phyloP scores from a whole-genome alignment of 306 rosid species.

The Psophocarpus tetragonolobus region DNA sequence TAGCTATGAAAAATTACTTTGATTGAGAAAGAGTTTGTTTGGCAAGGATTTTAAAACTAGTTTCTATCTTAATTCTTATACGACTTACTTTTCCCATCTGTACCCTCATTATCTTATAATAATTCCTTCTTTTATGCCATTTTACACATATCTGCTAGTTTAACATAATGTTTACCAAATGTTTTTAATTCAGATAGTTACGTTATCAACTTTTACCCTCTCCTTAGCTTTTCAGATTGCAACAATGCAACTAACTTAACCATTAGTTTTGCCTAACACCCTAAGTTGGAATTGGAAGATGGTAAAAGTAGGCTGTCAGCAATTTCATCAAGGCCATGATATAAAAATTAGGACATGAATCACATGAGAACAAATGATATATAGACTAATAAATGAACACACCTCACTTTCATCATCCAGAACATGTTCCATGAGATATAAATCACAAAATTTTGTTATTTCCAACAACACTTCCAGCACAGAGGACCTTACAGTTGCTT shows the following conservation, averaged over 20 bases:
- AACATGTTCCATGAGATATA: slow-evolving; percentile 85
- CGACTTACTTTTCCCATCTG: too few species aligned
- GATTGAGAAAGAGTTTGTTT: too few species aligned
- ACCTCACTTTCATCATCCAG: slow-evolving; percentile 78
- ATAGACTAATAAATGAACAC: slow-evolving; percentile 25
- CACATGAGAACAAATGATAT: not conserved
- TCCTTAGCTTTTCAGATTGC: too few species aligned
- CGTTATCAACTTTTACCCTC: too few species aligned
- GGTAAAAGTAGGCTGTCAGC: not conserved
- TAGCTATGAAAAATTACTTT: not conserved
- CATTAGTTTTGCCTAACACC: not conserved
- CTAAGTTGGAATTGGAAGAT: not conserved
- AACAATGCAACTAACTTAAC: too few species aligned
- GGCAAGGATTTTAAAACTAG: too few species aligned
- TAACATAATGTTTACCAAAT: too few species aligned
- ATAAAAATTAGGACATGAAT: not conserved
- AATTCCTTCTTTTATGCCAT: too few species aligned
- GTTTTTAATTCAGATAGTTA: too few species aligned
- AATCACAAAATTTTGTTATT: slow-evolving; percentile 75
- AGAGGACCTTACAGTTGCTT: slow-evolving; percentile 71
- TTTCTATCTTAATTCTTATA: too few species aligned
- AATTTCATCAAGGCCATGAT: not conserved
- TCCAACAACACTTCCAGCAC: slow-evolving; percentile 75
- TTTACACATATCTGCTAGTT: too few species aligned
- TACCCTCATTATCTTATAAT: too few species aligned